phyloP scores from a whole-genome alignment of 495 filamentous ascomycete species.

The Neurospora terricola region DNA sequence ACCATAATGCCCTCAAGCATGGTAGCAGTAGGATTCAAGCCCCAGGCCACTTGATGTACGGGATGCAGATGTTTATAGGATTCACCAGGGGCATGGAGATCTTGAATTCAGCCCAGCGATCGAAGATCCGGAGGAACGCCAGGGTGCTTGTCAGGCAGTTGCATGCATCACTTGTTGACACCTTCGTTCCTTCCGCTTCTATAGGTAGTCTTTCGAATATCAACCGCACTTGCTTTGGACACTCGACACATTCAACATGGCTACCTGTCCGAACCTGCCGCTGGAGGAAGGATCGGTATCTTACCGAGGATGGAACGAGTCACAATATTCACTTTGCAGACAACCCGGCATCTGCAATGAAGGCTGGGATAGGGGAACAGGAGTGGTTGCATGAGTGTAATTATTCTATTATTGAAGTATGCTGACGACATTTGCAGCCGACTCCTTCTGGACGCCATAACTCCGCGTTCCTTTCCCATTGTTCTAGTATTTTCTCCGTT shows the following conservation, averaged over 20 bases:
- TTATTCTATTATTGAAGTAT: background rate
- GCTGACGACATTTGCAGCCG: background rate
- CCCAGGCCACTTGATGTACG: background rate
- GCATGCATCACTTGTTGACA: background rate
- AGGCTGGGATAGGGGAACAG: background rate
- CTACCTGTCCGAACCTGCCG: background rate
- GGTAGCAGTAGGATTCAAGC: background rate
- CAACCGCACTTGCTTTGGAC: background rate
- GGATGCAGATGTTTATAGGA: background rate
- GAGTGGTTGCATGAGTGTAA: background rate
- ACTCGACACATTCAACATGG: background rate
- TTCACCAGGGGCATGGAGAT: background rate
- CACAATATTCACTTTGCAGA: background rate
- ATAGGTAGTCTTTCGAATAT: background rate
- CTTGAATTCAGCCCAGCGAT: background rate
- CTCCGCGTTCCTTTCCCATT: background rate
- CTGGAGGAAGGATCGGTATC: background rate
- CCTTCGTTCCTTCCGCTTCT: background rate
- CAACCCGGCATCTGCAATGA: background rate
- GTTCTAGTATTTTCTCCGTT: background rate
- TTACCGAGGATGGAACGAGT: background rate
- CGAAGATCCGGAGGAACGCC: background rate
- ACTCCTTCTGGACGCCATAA: background rate
- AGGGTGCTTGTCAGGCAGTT: background rate
- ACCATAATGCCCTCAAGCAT: background rate